Base-by-base conservation (phyloP, 2,329 filamentous ascomycete genomes). In the Penicillium palitans region DNA sequence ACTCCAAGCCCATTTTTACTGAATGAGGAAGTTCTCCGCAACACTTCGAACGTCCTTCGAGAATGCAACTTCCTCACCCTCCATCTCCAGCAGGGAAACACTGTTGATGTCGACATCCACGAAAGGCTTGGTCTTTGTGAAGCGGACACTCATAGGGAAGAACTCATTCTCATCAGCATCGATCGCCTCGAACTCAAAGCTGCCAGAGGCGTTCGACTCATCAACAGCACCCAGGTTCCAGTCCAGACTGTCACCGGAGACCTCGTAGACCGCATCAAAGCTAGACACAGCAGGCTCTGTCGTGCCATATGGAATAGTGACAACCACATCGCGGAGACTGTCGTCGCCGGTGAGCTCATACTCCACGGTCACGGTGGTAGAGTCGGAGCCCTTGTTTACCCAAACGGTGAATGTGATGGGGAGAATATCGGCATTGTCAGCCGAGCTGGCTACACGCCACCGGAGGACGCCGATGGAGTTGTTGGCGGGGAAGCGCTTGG, bases 341-440 rank as follows among this genome's bases (percentile, higher is more conserved):
- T 93, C 90, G 2, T 86, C 83, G 52, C 92, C 90, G 0, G 90
- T 93, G 59, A 96, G 84, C 76, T 99, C 95, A 74, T 98, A 99
- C 77, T 98, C 95, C 35, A 98, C 86, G 2, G 93, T 99, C 71
- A 99, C 86, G 64, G 90, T 96, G 76, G 89, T 96, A 69, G 88
- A 92, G 47, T 88, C 86, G 24, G 86, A 84, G 48, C 90, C 89
- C 76, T 93, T 92, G 78, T 96, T 97, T 60, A 96, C 91, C 95
- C 95, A 99, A 39, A 97, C 93, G 2, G 92, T 97, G 76, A 99
- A 98, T 39, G 90, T 95, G 70, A 99, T 95, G 8, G 95, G 95
- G 39, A 96, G 87, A 55, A 93, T 86, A 61, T 87, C 87, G 37
- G 89, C 78, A 67, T 96, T 91, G 66, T 96, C 92, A 2, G 84